Evolutionary conservation across 1,284 basidiomycete genomes (phyloP).

Genomic region (Cystobasidium sp.): DNA sequence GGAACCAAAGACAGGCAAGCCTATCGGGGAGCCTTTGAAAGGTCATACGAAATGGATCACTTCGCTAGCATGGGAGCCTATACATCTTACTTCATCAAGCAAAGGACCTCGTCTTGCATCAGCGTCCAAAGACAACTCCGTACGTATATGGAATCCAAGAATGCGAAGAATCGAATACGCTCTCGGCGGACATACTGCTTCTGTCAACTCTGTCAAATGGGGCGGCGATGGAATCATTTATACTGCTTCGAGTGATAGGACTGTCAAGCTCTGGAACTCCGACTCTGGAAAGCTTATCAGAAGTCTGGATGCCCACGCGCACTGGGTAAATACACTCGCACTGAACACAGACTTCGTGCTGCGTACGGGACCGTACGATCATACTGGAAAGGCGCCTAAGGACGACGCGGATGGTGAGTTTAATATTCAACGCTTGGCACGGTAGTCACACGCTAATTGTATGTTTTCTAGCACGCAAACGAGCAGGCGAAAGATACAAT

Average conservation of each 20-base stretch:
- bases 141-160: constrained; percentile 85
- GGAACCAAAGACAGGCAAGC: constrained; percentile 85
- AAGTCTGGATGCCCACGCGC: constrained; percentile 90
- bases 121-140: constrained; percentile 93
- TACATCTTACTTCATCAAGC: constrained; percentile 67
- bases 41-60: constrained; percentile 98
- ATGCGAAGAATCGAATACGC: constrained; percentile 78
- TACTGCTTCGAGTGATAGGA: constrained; percentile 91
- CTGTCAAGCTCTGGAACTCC: constrained; percentile 91
- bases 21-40: constrained; percentile 79
- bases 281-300: constrained; percentile 66
- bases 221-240: constrained; percentile 88
- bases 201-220: constrained; percentile 95
- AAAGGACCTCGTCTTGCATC: constrained; percentile 83
- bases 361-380: constrained; percentile 92
- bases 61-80: constrained; percentile 94
- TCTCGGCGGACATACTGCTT: constrained; percentile 89
- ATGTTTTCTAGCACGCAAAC: constrained; percentile 60
- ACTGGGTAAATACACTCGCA: constrained; percentile 97
- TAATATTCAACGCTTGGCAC: background rate
- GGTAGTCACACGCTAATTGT: constrained; percentile 62
- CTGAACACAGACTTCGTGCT: constrained; percentile 94
- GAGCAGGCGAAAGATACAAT: constrained; percentile 76
- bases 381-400: constrained; percentile 73
- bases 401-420: constrained; percentile 70